phyloP scores from a whole-genome alignment of 2,329 filamentous ascomycete species.

The Arthrobotrys iridis region DNA sequence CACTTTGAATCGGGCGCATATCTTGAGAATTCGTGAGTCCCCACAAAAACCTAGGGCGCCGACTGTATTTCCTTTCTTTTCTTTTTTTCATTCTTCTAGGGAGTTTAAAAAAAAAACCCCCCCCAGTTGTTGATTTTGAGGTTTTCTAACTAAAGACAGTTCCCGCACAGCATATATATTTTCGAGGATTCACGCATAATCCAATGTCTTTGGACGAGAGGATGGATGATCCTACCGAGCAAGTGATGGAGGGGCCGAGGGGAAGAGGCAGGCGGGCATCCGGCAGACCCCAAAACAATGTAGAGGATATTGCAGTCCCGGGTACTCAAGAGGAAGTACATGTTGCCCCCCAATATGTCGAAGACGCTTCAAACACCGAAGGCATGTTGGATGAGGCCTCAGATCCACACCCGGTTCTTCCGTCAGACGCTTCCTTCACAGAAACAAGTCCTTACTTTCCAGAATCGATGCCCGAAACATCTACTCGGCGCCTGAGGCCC shows the following conservation, averaged over 20 bases:
- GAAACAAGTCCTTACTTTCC: conserved; percentile 37
- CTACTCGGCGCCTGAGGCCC: conserved; percentile 14
- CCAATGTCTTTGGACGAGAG: not conserved
- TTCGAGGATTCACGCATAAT: not conserved
- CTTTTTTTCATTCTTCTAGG: not conserved
- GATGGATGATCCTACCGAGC: not conserved
- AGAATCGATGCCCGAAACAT: conserved; percentile 1
- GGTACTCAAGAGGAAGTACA: not conserved
- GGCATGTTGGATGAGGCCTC: not conserved
- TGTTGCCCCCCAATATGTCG: not conserved
- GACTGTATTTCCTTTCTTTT: not conserved
- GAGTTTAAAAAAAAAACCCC: too few relatives aligned
- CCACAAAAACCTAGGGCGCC: not conserved
- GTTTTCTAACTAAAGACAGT: not conserved
- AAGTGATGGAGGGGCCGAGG: conserved; percentile 2
- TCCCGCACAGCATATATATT: not conserved
- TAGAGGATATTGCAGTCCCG: not conserved
- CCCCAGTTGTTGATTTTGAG: not conserved
- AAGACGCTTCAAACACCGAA: not conserved
- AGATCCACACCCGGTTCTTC: conserved; percentile 2
- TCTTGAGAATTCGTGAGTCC: not conserved
- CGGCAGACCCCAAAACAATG: not conserved
- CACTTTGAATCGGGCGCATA: not conserved
- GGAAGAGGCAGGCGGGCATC: conserved; percentile 17
- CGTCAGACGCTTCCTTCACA: conserved; percentile 17